Evolutionary conservation across 352 stramenopile genomes (phyloP), one percentile per base, ranked within the genome.

Genomic region (Phytopythium chamaehyphon): DNA sequence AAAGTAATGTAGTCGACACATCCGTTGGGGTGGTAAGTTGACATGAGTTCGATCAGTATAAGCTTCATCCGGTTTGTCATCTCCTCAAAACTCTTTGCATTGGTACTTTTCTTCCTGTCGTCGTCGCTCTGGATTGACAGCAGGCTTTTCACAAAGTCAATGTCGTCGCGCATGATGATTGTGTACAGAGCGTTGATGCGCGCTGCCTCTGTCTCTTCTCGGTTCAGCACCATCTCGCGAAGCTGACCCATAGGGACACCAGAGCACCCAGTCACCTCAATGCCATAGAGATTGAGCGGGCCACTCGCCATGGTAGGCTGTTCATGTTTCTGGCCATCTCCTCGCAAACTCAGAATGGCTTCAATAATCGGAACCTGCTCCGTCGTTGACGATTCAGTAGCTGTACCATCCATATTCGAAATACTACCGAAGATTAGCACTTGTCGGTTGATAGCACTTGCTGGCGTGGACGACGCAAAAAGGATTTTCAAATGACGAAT

Each of bases 391-490:
- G 77, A 87, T n/a, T 83, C 66, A 2, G 76, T 89, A 18, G 79
- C 62, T 36, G 76, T 84, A 3, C 73, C 76, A 33, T 62, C 75
- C 69, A 83, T 64, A 55, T 51, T 87, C 22, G 77, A 81, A 47
- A 88, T 90, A 57, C 73, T 88, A 53, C 81, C 84, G 52, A 87
- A 88, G 39, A 93, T 87, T 15, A 90, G 51, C 45, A 88, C 77
- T 40, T 88, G 71, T 8, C 83, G 76, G 45, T 93, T 93, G 58
- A 87, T 80, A 19, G 78, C 73, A 48, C 83, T 89, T 9, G 76
- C 66, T 28, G 73, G 52, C 10, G 74, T 86, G 6, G 76, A 65
- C 3, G 75, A 81, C 6, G 65, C 74, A 57, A 89, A 82, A 42
- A 88, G 74, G 47, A 86, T 70, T 61, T 83, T 85, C 8, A 85